phyloP scores from a whole-genome alignment of 176 grass and related monocot species.

The Saccharum officinarum region DNA sequence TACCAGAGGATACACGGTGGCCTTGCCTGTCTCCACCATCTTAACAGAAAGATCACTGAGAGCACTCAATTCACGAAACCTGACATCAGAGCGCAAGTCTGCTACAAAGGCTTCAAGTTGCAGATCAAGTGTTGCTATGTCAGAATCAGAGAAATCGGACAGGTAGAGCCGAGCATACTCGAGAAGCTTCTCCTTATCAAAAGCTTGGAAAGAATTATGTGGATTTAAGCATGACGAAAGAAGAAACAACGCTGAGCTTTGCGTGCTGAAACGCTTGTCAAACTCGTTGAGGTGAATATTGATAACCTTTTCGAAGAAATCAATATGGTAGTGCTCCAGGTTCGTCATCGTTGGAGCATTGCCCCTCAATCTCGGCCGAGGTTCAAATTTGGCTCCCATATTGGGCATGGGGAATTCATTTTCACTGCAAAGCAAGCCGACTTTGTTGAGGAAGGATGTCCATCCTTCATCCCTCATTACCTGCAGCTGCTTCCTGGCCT shows the following conservation, averaged over 20 bases:
- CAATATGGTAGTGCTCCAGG: slow-evolving; percentile 27
- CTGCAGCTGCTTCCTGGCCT: slow-evolving; percentile 15
- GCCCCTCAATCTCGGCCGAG: background rate
- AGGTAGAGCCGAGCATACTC: slow-evolving; percentile 24
- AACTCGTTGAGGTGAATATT: slow-evolving; percentile 17
- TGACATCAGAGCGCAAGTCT: slow-evolving; percentile 16
- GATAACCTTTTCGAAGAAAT: slow-evolving; percentile 31
- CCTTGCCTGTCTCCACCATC: slow-evolving; percentile 43
- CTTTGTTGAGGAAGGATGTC: slow-evolving; percentile 29
- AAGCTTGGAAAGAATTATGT: slow-evolving; percentile 27
- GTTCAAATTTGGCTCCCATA: slow-evolving; percentile 1
- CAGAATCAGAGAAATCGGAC: slow-evolving; percentile 19
- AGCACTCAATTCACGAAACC: slow-evolving; percentile 11
- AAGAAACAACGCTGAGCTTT: background rate
- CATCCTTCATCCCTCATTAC: slow-evolving; percentile 34
- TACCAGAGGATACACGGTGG: slow-evolving; percentile 5
- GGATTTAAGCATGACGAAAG: slow-evolving; percentile 28
- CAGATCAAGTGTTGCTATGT: background rate
- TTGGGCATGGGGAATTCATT: background rate
- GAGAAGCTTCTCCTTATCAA: slow-evolving; percentile 34
- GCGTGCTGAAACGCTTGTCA: slow-evolving; percentile 5
- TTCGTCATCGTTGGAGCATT: background rate
- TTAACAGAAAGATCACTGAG: slow-evolving; percentile 26
- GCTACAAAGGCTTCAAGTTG: slow-evolving; percentile 28
- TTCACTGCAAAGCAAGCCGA: background rate